phyloP scores from a whole-genome alignment of 116 monocot genomes.

The Thalassia testudinum region DNA sequence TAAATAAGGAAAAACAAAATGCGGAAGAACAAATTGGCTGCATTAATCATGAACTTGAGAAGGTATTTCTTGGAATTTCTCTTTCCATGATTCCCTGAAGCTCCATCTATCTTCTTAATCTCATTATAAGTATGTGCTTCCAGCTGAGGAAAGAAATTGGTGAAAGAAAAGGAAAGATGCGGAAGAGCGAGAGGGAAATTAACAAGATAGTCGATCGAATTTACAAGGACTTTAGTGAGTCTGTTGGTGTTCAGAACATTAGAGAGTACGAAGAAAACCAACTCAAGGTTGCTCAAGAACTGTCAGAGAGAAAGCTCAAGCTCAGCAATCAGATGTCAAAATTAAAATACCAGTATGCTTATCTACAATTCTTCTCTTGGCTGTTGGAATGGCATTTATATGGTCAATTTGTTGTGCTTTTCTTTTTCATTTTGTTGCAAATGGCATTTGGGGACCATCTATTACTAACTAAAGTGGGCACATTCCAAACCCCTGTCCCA shows the following conservation, averaged over 20 bases:
- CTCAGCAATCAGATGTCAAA: slow-evolving; percentile 90
- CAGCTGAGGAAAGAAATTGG: slow-evolving; percentile 43
- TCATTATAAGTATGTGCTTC: not conserved
- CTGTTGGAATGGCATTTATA: too few relatives aligned
- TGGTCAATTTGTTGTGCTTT: too few relatives aligned
- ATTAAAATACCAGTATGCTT: slow-evolving; percentile 88
- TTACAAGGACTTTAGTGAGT: slow-evolving; percentile 80
- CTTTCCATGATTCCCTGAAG: not conserved
- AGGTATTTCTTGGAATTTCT: slow-evolving; percentile 24
- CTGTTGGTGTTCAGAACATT: slow-evolving; percentile 90
- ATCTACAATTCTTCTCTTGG: not conserved
- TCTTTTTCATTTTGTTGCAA: too few relatives aligned
- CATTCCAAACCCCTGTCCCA: too few relatives aligned
- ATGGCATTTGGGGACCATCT: too few relatives aligned
- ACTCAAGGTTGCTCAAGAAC: slow-evolving; percentile 67
- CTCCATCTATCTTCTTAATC: not conserved
- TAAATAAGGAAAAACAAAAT: slow-evolving; percentile 55
- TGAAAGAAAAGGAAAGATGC: slow-evolving; percentile 45
- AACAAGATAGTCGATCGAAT: slow-evolving; percentile 81
- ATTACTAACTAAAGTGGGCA: too few relatives aligned
- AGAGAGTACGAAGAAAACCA: slow-evolving; percentile 97
- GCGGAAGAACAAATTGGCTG: slow-evolving; percentile 55
- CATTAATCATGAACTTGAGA: slow-evolving; percentile 50
- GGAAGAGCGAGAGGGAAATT: slow-evolving; percentile 59
- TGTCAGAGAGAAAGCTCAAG: slow-evolving; percentile 66